Evolutionary conservation across 352 stramenopile genomes (phyloP).

Genomic region (Globisporangium spiculum): DNA sequence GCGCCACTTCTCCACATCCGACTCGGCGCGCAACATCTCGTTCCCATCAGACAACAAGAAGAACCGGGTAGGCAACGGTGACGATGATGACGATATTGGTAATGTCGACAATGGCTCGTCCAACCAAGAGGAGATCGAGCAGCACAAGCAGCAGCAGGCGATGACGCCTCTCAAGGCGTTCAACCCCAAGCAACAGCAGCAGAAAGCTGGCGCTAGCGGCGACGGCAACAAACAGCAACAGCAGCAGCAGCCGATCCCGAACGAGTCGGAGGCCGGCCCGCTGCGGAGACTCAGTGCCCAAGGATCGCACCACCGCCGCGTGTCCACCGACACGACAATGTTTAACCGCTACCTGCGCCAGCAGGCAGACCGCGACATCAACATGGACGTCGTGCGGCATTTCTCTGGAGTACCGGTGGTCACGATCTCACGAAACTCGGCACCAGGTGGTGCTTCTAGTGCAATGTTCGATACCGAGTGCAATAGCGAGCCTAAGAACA

Average conservation of each 20-base stretch:
- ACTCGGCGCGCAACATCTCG: slow-evolving; percentile 23
- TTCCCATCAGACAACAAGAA: slow-evolving; percentile 26
- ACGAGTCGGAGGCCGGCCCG: slow-evolving; percentile 44
- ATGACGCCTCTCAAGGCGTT: slow-evolving; percentile 14
- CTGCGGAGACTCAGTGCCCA: slow-evolving; percentile 53
- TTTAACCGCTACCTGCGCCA: slow-evolving; percentile 61
- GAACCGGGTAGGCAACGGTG: slow-evolving; percentile 4
- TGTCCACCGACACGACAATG: slow-evolving; percentile 71
- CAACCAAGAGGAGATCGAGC: slow-evolving; percentile 31
- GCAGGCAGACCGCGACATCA: slow-evolving; percentile 58
- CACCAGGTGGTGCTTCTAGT: neutral
- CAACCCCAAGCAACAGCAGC: slow-evolving; percentile 20
- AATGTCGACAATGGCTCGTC: slow-evolving; percentile 16
- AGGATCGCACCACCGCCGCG: slow-evolving; percentile 57
- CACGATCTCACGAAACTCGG: slow-evolving; percentile 29
- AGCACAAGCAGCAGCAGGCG: slow-evolving; percentile 5
- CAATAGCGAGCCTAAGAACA: slow-evolving; percentile 22
- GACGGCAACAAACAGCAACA: slow-evolving; percentile 13
- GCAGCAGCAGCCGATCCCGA: slow-evolving; percentile 18
- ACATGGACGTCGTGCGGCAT: slow-evolving; percentile 47
- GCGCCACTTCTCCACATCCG: slow-evolving; percentile 24
- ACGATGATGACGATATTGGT: slow-evolving; percentile 18
- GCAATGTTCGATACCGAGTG: neutral
- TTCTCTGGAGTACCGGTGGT: slow-evolving; percentile 47
- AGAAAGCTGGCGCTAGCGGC: neutral